Conservation (phyloP, 176 grass and related monocot genomes). For the Dactylis glomerata region DNA sequence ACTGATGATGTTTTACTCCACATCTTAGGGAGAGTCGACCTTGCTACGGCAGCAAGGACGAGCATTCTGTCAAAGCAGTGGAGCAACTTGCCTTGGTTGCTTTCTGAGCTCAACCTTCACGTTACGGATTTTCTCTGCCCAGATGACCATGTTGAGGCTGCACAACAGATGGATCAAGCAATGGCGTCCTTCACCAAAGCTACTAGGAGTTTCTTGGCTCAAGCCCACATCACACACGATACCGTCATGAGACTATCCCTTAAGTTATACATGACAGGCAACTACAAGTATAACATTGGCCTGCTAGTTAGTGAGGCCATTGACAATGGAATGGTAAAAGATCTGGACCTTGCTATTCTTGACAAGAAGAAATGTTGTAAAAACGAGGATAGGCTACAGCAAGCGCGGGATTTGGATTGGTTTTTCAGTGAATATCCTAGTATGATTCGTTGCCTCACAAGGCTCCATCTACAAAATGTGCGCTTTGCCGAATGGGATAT, state of each 20-base stretch:
- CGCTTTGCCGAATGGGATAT: not conserved
- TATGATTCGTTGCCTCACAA: not conserved
- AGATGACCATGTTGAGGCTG: not conserved
- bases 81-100: not conserved
- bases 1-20: not conserved
- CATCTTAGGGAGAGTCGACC: not conserved
- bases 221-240: not conserved
- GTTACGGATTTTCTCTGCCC: not conserved
- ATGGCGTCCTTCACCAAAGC: not conserved
- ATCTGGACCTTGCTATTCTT: not conserved
- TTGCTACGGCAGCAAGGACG: not conserved
- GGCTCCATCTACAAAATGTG: not conserved
- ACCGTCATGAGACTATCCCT: not conserved
- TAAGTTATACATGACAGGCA: not conserved
- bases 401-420: not conserved
- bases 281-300: not conserved
- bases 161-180: not conserved
- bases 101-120: not conserved
- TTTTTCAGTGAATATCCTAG: slow-evolving; percentile 5
- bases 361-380: not conserved
- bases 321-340: not conserved
- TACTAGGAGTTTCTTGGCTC: not conserved
- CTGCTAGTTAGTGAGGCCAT: not conserved
- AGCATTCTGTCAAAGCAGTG: not conserved
- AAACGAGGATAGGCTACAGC: not conserved